Base-by-base conservation (phyloP, 1,139 yeast genomes). In the Scheffersomyces insectosa region DNA sequence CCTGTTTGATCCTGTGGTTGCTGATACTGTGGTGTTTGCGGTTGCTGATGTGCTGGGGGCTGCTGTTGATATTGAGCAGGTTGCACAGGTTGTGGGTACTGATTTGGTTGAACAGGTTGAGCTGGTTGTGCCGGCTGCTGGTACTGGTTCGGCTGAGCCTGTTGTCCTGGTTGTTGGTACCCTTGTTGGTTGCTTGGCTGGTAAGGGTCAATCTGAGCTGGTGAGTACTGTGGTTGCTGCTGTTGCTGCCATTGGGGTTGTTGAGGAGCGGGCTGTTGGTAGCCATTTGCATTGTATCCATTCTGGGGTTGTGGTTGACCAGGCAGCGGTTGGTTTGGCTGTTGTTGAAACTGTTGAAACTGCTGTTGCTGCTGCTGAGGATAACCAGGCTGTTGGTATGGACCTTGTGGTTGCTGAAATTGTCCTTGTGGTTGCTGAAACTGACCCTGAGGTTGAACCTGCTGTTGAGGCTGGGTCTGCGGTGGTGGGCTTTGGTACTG, bases 291-390 rank as follows among this genome's bases (percentile, higher is more conserved):
- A 20, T 20, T 20, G 3, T 20, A 20, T 5, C 25, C 25, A 20
- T 20, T 7, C 25, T 20, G 25, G 6, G 25, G 8, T 20, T 20
- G 25, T 7, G 25, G 25, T 20, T 20, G 25, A 20, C 25, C 25
- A 20, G 25, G 25, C 25, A 5, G 25, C 8, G 25, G 38, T 34
- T 40, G 43, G 14, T 23, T 14, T 11, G 13, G 37, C n/a, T 16
- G 32, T 36, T 33, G 47, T 14, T 44, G 46, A 6, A 45, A 20
- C 25, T 20, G 25, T 20, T 20, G 25, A 7, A 20, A 40, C n/a
- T 42, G 45, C 15, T 43, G 45, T 34, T 41, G 46, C 28, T 30
- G 52, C 28, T 20, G 47, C 4, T 40, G 15, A n/a, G 40, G 38
- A 11, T 23, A 33, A 11, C 11, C 27, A 13, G 32, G 39, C 14